A percentile compares a stretch with the other conserved stretches of the same genome.
These are phyloP conservation scores for Mortierella sp. DNA, from an alignment of 371 early-diverging fungal genomes.

Conservation along the genomic window DNA sequence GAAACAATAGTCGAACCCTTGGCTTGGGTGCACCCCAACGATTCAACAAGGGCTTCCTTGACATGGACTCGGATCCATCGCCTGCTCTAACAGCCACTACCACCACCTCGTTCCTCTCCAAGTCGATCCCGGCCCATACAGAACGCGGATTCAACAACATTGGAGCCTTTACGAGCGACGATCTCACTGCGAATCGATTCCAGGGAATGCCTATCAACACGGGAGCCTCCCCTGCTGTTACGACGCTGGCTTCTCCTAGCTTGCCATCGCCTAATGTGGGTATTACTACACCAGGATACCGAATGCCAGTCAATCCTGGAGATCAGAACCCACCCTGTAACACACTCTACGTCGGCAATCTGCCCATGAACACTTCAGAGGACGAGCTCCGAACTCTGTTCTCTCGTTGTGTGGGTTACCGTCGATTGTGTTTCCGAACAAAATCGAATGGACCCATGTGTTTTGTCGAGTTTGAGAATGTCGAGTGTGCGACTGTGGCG, in stretches of 20 bases:
- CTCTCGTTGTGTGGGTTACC: constrained; percentile 80
- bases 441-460: constrained; percentile 93
- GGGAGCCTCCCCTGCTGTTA: constrained; percentile 14
- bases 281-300: constrained; percentile 44
- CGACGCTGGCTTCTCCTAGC: constrained; percentile 39
- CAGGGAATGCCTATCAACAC: constrained; percentile 57
- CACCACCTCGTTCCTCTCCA: constrained; percentile 46
- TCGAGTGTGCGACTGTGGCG: constrained; percentile 86
- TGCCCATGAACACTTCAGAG: constrained; percentile 84
- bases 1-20: too few species aligned
- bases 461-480: constrained; percentile 91
- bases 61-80: constrained; percentile 29
- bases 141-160: constrained; percentile 70
- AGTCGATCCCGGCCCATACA: constrained; percentile 52
- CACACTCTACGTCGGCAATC: constrained; percentile 96
- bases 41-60: constrained; percentile 38
- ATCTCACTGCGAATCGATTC: constrained; percentile 54
- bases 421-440: constrained; percentile 85
- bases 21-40: constrained; percentile 44
- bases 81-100: constrained; percentile 16
- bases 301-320: constrained; percentile 64
- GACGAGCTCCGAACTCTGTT: constrained; percentile 87
- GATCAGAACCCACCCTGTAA: constrained; percentile 98
- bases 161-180: constrained; percentile 56
- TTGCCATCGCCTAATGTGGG: constrained; percentile 45